A percentile compares a stretch with the other conserved stretches of the same genome.
Evolutionary conservation across 1,284 basidiomycete species (phyloP).

Genomic region (Boletellus sp.): DNA sequence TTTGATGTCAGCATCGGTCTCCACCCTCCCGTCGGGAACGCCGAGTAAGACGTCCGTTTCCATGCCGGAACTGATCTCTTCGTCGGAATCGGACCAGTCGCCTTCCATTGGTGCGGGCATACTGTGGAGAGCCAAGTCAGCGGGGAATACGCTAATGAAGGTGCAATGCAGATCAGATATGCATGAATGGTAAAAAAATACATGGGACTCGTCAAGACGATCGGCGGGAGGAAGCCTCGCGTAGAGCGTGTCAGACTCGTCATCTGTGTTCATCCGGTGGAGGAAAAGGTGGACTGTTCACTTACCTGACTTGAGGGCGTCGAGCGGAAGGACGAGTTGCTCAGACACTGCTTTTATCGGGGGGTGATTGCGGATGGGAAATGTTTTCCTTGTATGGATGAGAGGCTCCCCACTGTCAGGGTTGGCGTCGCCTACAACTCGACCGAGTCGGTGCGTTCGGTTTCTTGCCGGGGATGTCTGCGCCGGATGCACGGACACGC

Average conservation of each 20-base stretch:
- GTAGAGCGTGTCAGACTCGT: conserved; percentile 74
- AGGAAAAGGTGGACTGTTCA: conserved; percentile 11
- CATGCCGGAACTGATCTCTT: conserved; percentile 49
- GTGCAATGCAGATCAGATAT: conserved; percentile 56
- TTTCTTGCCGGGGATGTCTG: conserved; percentile 46
- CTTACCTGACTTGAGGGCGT: conserved; percentile 27
- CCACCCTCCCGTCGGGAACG: conserved; percentile 68
- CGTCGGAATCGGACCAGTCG: conserved; percentile 77
- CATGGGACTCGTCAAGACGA: conserved; percentile 60
- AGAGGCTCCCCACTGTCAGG: background rate
- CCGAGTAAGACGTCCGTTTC: conserved; percentile 75
- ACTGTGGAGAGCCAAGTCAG: conserved; percentile 19
- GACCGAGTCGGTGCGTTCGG: background rate
- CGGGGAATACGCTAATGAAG: conserved; percentile 15
- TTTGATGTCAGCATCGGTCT: conserved; percentile 50
- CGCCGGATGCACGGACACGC: conserved; percentile 65
- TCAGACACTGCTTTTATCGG: conserved; percentile 5
- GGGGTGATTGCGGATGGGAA: conserved; percentile 16
- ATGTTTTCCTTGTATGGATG: conserved; percentile 17
- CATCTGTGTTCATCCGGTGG: conserved; percentile 74
- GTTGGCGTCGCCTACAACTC: no score
- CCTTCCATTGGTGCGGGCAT: conserved; percentile 45
- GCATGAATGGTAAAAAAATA: conserved; percentile 81
- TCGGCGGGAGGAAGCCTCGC: conserved; percentile 58
- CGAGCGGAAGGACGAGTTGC: background rate